phyloP scores from a whole-genome alignment of 2,329 filamentous ascomycete species.

The Claviceps monticola region DNA sequence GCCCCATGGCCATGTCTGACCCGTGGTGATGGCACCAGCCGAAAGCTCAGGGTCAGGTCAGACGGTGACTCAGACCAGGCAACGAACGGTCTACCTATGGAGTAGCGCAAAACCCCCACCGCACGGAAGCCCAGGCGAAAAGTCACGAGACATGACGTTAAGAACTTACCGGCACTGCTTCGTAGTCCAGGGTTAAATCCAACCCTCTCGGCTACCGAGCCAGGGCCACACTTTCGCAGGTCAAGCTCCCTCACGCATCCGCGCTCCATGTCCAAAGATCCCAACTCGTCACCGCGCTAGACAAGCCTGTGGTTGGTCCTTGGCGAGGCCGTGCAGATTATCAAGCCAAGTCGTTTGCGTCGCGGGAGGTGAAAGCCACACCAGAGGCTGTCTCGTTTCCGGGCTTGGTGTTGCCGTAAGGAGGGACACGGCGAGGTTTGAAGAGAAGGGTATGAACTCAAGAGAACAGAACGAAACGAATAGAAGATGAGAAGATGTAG shows the following conservation, averaged over 20 bases:
- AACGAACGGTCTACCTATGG: background rate
- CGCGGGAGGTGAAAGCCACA: too few relatives aligned
- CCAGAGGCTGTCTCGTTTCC: too few relatives aligned
- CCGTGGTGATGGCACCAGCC: background rate
- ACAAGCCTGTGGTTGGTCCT: too few relatives aligned
- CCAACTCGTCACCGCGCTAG: too few relatives aligned
- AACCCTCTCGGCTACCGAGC: conserved; percentile 38
- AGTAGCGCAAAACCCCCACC: background rate
- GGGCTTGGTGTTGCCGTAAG: too few relatives aligned
- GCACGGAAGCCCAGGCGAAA: background rate
- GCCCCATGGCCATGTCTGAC: background rate
- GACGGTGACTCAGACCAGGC: too few relatives aligned
- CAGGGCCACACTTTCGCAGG: conserved; percentile 31
- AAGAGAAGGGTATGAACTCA: background rate
- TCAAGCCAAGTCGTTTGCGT: too few relatives aligned
- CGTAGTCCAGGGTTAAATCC: conserved; percentile 43
- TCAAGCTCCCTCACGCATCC: conserved; percentile 33
- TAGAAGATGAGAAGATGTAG: background rate
- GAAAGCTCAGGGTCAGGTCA: background rate
- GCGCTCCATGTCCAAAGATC: conserved; percentile 8
- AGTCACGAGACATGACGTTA: background rate
- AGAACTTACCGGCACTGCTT: conserved; percentile 43
- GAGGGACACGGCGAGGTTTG: too few relatives aligned
- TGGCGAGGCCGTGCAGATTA: too few relatives aligned
- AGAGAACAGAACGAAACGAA: conserved; percentile 1